phyloP scores from a whole-genome alignment of 2,329 filamentous ascomycete genomes.

The Leptosphaerulina australis region DNA sequence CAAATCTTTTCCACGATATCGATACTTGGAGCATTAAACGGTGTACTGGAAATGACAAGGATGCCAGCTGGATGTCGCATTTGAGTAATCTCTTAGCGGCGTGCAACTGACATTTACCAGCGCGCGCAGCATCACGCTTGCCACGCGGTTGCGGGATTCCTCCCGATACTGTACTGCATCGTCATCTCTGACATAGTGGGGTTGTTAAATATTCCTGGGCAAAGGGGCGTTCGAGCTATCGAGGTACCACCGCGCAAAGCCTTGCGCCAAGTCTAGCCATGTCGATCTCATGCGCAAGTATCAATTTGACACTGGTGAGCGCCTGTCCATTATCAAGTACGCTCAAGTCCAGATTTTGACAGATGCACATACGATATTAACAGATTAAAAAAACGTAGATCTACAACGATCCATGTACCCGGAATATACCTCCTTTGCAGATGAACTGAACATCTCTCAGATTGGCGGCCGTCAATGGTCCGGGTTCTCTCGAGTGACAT shows the following conservation, averaged over 20 bases:
- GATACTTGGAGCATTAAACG: too few species aligned
- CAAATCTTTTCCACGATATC: not conserved
- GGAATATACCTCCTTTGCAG: not conserved
- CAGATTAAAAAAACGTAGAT: not conserved
- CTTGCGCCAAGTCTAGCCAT: not conserved
- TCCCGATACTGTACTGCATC: conserved; percentile 3
- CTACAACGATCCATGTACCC: not conserved
- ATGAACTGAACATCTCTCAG: not conserved
- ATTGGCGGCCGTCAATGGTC: not conserved
- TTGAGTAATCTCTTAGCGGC: not conserved
- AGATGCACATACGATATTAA: not conserved
- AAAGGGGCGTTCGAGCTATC: not conserved
- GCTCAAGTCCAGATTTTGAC: not conserved
- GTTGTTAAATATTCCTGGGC: not conserved
- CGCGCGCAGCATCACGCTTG: conserved; percentile 7
- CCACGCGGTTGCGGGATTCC: conserved; percentile 4
- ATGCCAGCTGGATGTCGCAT: not conserved
- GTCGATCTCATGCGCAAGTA: too few species aligned
- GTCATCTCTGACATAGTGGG: conserved; percentile 7
- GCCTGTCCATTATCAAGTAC: not conserved
- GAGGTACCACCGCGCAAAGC: not conserved
- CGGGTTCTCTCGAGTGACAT: too few species aligned
- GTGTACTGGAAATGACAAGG: not conserved
- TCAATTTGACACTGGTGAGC: not conserved
- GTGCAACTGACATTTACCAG: conserved; percentile 5